Evolutionary conservation across 2,329 filamentous ascomycete genomes (phyloP).

Genomic region (Gaeumannomyces tritici): DNA sequence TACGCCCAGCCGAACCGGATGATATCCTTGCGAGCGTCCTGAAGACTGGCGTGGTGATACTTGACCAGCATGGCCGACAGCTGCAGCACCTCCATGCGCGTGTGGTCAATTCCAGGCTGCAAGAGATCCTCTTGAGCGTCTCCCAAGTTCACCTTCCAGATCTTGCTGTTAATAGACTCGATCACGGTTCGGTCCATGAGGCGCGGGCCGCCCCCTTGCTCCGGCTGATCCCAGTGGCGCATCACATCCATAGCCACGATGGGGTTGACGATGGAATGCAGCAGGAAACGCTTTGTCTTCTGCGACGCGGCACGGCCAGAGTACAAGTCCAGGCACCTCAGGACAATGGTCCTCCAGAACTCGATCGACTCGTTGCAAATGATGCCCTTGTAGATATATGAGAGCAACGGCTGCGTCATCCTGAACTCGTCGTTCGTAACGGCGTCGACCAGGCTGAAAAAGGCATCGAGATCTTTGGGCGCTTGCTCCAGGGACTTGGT

Average conservation of each 20-base stretch:
- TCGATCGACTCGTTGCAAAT: constrained; percentile 78
- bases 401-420: constrained; percentile 61
- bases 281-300: constrained; percentile 84
- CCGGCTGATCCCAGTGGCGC: constrained; percentile 60
- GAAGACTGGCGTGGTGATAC: constrained; percentile 78
- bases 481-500: constrained; percentile 69
- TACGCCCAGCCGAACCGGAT: constrained; percentile 99
- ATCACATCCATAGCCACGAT: constrained; percentile 96
- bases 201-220: constrained; percentile 49
- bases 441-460: constrained; percentile 77
- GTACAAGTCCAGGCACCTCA: constrained; percentile 83
- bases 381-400: constrained; percentile 77
- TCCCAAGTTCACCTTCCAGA: constrained; percentile 84
- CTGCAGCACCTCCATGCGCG: constrained; percentile 90
- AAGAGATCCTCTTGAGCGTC: constrained; percentile 75
- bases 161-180: constrained; percentile 80
- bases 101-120: constrained; percentile 86
- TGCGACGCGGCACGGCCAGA: constrained; percentile 69
- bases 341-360: constrained; percentile 72
- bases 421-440: constrained; percentile 79
- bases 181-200: constrained; percentile 82
- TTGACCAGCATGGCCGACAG: constrained; percentile 92
- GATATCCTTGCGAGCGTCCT: constrained; percentile 91
- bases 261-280: constrained; percentile 89
- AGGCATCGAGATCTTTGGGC: constrained; percentile 67